Conservation (phyloP, 139 green algal species). For the Chlamydomonas urium region DNA sequence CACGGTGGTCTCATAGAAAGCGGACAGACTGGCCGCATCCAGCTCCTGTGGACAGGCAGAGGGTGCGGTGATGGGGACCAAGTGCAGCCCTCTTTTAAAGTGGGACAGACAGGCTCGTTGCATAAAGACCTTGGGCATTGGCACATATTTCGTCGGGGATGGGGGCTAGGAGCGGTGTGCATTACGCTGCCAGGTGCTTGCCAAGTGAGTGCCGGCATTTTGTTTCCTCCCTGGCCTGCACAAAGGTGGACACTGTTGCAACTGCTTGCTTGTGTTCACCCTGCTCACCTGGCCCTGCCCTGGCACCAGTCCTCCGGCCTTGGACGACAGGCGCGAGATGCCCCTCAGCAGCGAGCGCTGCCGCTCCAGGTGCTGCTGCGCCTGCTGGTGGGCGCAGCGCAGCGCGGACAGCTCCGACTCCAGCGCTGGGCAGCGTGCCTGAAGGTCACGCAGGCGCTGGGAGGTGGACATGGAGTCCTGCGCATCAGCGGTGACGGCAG, state of each 20-base stretch:
- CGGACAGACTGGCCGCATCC: background rate
- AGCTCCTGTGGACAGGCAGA: background rate
- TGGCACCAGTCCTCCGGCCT: background rate
- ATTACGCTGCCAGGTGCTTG: no score
- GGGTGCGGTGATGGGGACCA: no score
- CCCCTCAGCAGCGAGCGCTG: conserved; percentile 13
- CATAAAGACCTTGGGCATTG: no score
- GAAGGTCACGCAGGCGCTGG: conserved; percentile 2
- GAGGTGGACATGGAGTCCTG: background rate
- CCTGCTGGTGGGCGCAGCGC: background rate
- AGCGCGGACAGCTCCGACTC: background rate
- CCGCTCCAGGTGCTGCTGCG: background rate
- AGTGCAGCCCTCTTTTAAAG: no score
- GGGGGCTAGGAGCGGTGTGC: no score
- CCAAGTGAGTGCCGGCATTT: no score
- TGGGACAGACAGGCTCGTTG: no score
- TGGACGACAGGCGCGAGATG: conserved; percentile 8
- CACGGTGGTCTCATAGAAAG: conserved; percentile 18
- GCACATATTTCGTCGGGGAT: no score
- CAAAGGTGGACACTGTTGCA: background rate
- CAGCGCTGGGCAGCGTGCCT: background rate
- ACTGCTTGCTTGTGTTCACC: background rate
- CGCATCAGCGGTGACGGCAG: no score
- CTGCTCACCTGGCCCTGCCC: background rate
- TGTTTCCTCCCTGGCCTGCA: background rate